Evolutionary conservation across 148 eudicot genomes (phyloP), one percentile per base, ranked within the genome.

Genomic region (Rheum nobile): DNA sequence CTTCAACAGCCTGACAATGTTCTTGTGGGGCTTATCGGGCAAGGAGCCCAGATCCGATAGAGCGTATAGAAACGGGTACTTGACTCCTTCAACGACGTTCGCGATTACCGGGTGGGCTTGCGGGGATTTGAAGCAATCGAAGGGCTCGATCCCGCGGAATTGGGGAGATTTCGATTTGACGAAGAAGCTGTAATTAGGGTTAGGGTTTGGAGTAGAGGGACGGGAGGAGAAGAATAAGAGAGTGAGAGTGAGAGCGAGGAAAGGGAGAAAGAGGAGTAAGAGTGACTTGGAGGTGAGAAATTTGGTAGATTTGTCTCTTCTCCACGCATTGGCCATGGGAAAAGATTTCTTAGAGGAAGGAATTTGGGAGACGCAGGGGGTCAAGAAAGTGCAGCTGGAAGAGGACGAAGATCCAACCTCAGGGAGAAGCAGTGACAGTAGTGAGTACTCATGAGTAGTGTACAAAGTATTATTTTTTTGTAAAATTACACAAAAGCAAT

Each of bases 271-370:
- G 79, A 95, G n/a, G 81, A 87, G 80, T 67, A 89, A 46, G 54
- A 89, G 67, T 19, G 86, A 71, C 32, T 85, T 91, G 32, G 86
- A 77, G 39, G 87, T 26, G 16, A 85, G 63, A 54, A 88, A 77
- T 42, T 88, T 89, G 28, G 83, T 76, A 44, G 91, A 76, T 79
- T 79, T 80, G 37, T 87, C 86, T 90, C 88, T 84, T 83, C 50
- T 90, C 93, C 93, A 91, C 59, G 92, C 86, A 61, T 95, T 91
- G 63, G 96, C 98, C 98, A 91, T 91, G 55, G 86, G 85, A 70
- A 75, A 69, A 44, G 29, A 21, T 9, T 14, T 12, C 1, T 8
- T 61, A 28, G 17, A 14, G n/a, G 26, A 26, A 55, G 29, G 61
- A 22, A 50, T 50, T 50, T 22, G 9, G 26, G n/a, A 21, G 57